Base-by-base conservation (phyloP, 148 eudicot genomes). In the Chenopodium album region DNA sequence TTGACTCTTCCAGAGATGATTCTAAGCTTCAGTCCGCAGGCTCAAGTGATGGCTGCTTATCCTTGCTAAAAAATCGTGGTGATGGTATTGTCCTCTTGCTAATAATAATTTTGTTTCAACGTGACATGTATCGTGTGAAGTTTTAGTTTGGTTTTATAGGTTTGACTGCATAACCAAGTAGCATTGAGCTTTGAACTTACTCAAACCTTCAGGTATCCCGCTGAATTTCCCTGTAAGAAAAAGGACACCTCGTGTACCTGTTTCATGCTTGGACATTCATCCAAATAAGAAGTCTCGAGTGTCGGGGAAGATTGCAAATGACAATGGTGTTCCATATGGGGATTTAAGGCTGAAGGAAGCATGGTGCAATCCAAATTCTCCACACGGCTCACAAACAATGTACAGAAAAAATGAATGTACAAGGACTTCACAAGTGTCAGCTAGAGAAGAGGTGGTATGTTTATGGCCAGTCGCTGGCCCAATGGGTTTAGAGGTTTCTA, bases 171-270 rank as follows among this genome's bases (percentile, higher is more conserved):
- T 64, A 71, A 20, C 52, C 54, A 46, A 44, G 34, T 81, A 34
- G 76, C 71, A 46, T 52, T 75, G 75, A 78, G 34, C 59, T 48
- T 65, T 72, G 78, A 23, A 23, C 52, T 78, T 13, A 37, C 59
- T 73, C 50, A 64, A 60, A 78, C 68, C 44, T 67, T 71, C 76
- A 88, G 90, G 81, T 67, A 75, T 79, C 67, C 86, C 66, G 56
- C 86, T 76, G 50, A 56, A 37, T 37, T 22, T 88, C 81, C 90
- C 90, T 72, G 88, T 85, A 59, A 85, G 44, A 73, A 88, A 85
- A 83, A 85, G 90, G 85, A 85, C 90, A 71, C 90, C 90, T 73
- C 90, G 90, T 79, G 80, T 85, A 32, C 81, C 83, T 75, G 82
- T 88, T 81, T 80, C 88, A 60, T 48, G 7, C 26, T 62, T 70